Evolutionary conservation across 306 rosid genomes (phyloP), one percentile per base, ranked within the genome.

Genomic region (Ormosia semicastrata): DNA sequence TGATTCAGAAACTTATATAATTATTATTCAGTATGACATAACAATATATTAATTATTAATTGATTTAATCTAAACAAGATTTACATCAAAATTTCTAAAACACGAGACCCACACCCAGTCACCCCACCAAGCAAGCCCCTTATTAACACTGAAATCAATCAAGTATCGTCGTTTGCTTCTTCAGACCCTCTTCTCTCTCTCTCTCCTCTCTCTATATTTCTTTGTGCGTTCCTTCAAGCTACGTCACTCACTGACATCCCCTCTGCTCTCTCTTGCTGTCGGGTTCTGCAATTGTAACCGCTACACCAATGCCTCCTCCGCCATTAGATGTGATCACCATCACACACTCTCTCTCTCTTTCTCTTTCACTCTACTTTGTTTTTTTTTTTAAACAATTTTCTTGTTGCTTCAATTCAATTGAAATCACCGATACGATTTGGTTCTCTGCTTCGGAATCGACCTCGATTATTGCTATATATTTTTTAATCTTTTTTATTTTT

Each of bases 221-320:
- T 3, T 12, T 40, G 24, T 34, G 47, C 8, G 66, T 60, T 12
- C 14, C 1, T 14, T 8, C 14, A 3, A 1, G 7, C 29, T 47
- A n/a, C 43, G 14, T 40, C 37, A n/a, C 50, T 18, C 33, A 5
- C 50, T 41, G 70, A 46, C 17, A 24, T 78, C 3, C 8, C 17
- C 53, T 46, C 54, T 24, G 24, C 15, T 49, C 71, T 46, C 29
- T 63, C 32, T 15, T 1, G 5, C 34, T 32, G 0, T 32, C 7
- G 18, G 50, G 12, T 77, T 83, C 64, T 52, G 33, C 52, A 47
- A 63, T 70, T 79, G 69, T 50, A 77, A 52, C 81, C 80, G 83
- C 56, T 64, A 12, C 75, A 80, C 78, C 88, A 83, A 83, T 87
- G 80, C 84, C 88, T 79, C 83, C 92, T 81, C 86, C 89, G 17